These are phyloP conservation scores for Exserohilum turcica DNA, from an alignment of 2,329 filamentous ascomycete genomes.

Conservation along the genomic window DNA sequence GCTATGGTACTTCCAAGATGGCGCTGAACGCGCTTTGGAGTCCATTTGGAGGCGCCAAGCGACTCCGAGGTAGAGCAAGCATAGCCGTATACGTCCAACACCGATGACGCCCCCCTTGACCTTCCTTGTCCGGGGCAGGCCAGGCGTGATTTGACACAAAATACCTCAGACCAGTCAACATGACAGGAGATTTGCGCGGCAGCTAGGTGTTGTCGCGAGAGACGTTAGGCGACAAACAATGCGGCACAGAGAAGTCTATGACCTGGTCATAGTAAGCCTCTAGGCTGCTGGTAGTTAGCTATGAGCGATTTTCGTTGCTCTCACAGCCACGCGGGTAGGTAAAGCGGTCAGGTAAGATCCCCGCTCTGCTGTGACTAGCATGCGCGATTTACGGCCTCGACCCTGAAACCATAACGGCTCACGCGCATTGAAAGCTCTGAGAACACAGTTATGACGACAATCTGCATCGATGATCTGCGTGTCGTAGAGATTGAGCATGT, in stretches of 20 bases:
- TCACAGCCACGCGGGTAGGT: slow-evolving; percentile 24
- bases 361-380: slow-evolving; percentile 4
- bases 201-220: slow-evolving; percentile 17
- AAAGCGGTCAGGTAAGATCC: slow-evolving; percentile 9
- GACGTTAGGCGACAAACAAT: slow-evolving; percentile 9
- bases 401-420: neutral
- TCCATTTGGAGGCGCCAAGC: neutral
- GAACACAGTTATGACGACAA: neutral
- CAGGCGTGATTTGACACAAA: slow-evolving; percentile 29
- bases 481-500: no score
- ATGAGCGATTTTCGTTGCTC: slow-evolving; percentile 30
- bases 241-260: slow-evolving; percentile 19
- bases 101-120: neutral
- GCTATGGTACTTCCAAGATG: neutral
- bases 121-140: slow-evolving; percentile 4
- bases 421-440: neutral
- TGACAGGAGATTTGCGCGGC: slow-evolving; percentile 10
- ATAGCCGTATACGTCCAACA: neutral
- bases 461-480: no score
- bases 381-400: slow-evolving; percentile 11
- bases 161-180: slow-evolving; percentile 25
- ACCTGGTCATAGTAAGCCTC: slow-evolving; percentile 12
- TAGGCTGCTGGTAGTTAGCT: slow-evolving; percentile 32
- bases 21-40: neutral
- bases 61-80: slow-evolving; percentile 1